phyloP scores from a whole-genome alignment of 2,329 filamentous ascomycete species.

The Metarhizium brunneum region DNA sequence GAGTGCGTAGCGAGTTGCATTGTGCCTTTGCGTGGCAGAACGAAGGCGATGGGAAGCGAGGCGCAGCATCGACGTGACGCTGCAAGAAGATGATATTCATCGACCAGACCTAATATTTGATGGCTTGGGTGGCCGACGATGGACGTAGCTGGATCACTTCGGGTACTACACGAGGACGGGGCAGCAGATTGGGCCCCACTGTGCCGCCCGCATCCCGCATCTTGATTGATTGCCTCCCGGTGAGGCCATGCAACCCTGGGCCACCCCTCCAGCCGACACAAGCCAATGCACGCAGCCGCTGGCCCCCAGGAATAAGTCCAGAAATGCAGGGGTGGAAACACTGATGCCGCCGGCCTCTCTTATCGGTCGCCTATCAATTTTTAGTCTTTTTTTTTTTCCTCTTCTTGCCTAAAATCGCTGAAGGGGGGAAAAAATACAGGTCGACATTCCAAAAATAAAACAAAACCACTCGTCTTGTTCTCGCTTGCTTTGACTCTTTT shows the following conservation, averaged over 20 bases:
- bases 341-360: background rate
- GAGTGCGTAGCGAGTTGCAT: no score
- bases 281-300: background rate
- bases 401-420: background rate
- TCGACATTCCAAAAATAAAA: background rate
- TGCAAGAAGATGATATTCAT: no score
- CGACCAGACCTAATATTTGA: no score
- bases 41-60: no score
- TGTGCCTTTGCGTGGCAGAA: no score
- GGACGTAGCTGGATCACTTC: no score
- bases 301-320: background rate
- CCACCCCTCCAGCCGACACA: background rate
- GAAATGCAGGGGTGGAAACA: background rate
- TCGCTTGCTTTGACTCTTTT: background rate
- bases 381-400: background rate
- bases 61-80: no score
- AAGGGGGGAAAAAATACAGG: background rate
- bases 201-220: no score
- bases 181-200: no score
- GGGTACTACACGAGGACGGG: no score
- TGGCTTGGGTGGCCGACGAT: no score
- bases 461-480: background rate
- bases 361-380: background rate
- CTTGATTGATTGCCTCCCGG: no score
- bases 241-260: background rate